Evolutionary conservation across 2,329 filamentous ascomycete genomes (phyloP).

Genomic region (Epichloe uncinata): DNA sequence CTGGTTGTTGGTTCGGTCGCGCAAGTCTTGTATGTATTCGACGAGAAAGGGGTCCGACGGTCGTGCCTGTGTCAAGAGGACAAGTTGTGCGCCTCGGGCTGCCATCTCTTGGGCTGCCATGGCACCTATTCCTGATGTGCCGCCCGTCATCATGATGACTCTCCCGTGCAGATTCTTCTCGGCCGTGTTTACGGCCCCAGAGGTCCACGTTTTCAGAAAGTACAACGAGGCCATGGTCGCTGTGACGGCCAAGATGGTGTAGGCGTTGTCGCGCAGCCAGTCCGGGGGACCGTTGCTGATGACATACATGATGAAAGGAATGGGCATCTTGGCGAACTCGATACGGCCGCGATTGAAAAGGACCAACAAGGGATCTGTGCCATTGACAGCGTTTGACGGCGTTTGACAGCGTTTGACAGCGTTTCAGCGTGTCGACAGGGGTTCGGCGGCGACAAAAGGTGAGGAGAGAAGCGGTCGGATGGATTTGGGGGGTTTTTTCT

Average conservation of each 20-base stretch:
- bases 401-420: not conserved
- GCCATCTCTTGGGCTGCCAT: conserved; percentile 63
- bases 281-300: conserved; percentile 35
- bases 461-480: no score
- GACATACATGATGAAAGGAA: conserved; percentile 36
- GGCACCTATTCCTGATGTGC: conserved; percentile 85
- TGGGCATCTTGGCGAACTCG: conserved; percentile 28
- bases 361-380: not conserved
- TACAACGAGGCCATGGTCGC: conserved; percentile 25
- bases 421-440: not conserved
- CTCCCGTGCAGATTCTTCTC: conserved; percentile 87
- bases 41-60: conserved; percentile 77
- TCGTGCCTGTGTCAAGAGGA: conserved; percentile 74
- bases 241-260: conserved; percentile 26
- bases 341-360: not conserved
- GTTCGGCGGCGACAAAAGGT: no score
- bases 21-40: conserved; percentile 84
- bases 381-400: not conserved
- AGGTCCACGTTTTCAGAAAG: conserved; percentile 59
- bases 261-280: conserved; percentile 32
- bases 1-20: conserved; percentile 62
- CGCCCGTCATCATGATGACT: conserved; percentile 86
- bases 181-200: conserved; percentile 58
- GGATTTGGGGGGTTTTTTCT: no score
- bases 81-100: conserved; percentile 70